Percentiles rank a stretch among this genome's conserved stretches.
Conservation (phyloP, 768 basidiomycete species). For the Kwoniella bestiolae region DNA sequence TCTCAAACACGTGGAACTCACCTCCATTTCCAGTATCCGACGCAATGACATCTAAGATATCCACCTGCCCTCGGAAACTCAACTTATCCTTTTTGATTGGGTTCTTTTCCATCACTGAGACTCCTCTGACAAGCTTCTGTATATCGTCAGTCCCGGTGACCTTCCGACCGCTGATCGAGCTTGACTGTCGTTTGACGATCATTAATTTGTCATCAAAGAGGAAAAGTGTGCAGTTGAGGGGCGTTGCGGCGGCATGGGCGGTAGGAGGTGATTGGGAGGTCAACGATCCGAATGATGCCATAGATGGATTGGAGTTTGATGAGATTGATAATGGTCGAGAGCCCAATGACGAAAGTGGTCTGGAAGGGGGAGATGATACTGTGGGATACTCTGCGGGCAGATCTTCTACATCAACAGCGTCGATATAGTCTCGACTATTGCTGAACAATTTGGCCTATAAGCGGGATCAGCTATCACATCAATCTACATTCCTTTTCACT, state of each 20-base stretch:
- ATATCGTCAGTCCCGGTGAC: constrained; percentile 69
- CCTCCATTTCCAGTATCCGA: constrained; percentile 80
- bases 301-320: constrained; percentile 53
- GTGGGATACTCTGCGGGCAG: constrained; percentile 41
- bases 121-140: constrained; percentile 58
- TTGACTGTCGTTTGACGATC: constrained; percentile 75
- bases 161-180: constrained; percentile 49
- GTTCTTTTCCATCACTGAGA: constrained; percentile 65
- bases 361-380: constrained; percentile 29
- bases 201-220: constrained; percentile 93
- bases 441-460: constrained; percentile 76
- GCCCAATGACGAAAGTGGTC: constrained; percentile 56
- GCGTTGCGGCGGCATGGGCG: constrained; percentile 28
- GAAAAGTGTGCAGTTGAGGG: constrained; percentile 77
- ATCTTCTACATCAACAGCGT: constrained; percentile 92
- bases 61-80: constrained; percentile 81
- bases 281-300: constrained; percentile 35
- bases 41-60: constrained; percentile 79
- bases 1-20: constrained; percentile 56
- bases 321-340: constrained; percentile 58
- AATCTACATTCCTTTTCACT: constrained; percentile 16
- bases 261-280: constrained; percentile 25
- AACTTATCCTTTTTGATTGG: constrained; percentile 76
- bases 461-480: constrained; percentile 1
- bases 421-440: constrained; percentile 81